Base-by-base conservation (phyloP, 257 asterid species). In the Eucommia ulmoides region DNA sequence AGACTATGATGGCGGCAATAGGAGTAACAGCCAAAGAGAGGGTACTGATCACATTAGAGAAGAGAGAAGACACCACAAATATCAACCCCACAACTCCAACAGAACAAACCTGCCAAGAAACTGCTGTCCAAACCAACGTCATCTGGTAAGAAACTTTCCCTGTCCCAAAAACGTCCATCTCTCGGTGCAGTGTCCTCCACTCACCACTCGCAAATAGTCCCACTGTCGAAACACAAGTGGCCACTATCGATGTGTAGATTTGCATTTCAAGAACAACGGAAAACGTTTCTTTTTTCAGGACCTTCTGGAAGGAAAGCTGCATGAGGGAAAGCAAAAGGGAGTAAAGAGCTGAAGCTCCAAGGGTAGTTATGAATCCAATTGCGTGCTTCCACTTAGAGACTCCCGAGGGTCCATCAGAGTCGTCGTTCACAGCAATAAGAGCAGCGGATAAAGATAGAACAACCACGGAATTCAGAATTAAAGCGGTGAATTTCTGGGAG, bases 1-100 rank as follows among this genome's bases (percentile, higher is more conserved):
- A 42, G 20, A 18, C 20, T 7, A 42, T 42, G 20, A 42, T 21
- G 19, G 21, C 48, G 19, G 48, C 48, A 42, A 42, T 3, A 2
- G 48, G 48, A 42, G 48, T 42, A 9, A 42, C 20, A 42, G 48
- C 48, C 48, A 42, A 42, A 2, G 48, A 42, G 2, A 42, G 48
- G 3, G 20, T 42, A n/a, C 20, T 42, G 19, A 42, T 1, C n/a
- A 42, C 48, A 42, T 42, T 42, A 42, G 48, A 42, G 48, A 42
- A 42, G 1, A 42, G 20, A 15, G 21, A 42, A 42, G 48, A 9
- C 20, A 42, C 48, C 7, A 42, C 20, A 42, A 42, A 42, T 3
- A 42, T 16, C 48, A 42, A 10, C n/a, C 48, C 48, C 19, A 42
- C 48, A 2, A 42, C 3, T 16, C 48, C 48, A 42, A 42, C 48